A percentile compares a stretch with the other conserved stretches of the same genome.
Conservation (phyloP, 768 basidiomycete species). For the Naganishia onofrii region DNA sequence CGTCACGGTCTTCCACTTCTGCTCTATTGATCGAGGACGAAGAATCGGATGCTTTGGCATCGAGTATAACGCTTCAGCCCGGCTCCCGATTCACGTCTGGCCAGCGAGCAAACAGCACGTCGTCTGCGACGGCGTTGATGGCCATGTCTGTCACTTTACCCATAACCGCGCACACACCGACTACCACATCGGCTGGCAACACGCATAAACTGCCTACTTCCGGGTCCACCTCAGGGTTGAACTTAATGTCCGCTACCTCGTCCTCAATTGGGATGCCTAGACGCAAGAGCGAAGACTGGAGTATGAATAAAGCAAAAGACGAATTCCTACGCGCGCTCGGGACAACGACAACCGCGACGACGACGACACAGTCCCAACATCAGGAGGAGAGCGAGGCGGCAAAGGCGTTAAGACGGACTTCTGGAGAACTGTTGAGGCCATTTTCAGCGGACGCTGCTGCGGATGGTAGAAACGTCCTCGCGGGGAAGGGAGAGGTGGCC, state of each 20-base stretch:
- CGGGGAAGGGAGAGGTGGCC: not conserved
- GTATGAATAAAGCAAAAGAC: constrained; percentile 26
- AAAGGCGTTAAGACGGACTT: constrained; percentile 9
- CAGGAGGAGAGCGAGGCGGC: constrained; percentile 13
- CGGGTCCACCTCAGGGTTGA: constrained; percentile 15
- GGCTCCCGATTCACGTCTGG: constrained; percentile 22
- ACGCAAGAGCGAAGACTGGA: constrained; percentile 32
- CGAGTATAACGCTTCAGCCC: constrained; percentile 16
- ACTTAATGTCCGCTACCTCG: constrained; percentile 27
- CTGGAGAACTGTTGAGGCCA: constrained; percentile 20
- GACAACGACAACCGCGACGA: not conserved
- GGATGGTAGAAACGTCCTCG: not conserved
- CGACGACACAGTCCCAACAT: no score
- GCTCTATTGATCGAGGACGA: not conserved
- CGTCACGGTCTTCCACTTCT: constrained; percentile 4
- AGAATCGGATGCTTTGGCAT: constrained; percentile 19
- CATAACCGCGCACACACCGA: not conserved
- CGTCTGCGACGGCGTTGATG: constrained; percentile 28
- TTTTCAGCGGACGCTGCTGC: not conserved
- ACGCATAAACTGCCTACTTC: constrained; percentile 13
- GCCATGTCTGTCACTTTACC: constrained; percentile 8
- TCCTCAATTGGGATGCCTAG: constrained; percentile 21
- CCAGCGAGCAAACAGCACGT: constrained; percentile 25
- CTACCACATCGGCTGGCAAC: not conserved
- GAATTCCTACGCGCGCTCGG: constrained; percentile 23